Percentiles rank a stretch among this genome's conserved stretches.
These are phyloP conservation scores for Fusarium concolor DNA, from an alignment of 2,329 filamentous ascomycete genomes.

Conservation along the genomic window DNA sequence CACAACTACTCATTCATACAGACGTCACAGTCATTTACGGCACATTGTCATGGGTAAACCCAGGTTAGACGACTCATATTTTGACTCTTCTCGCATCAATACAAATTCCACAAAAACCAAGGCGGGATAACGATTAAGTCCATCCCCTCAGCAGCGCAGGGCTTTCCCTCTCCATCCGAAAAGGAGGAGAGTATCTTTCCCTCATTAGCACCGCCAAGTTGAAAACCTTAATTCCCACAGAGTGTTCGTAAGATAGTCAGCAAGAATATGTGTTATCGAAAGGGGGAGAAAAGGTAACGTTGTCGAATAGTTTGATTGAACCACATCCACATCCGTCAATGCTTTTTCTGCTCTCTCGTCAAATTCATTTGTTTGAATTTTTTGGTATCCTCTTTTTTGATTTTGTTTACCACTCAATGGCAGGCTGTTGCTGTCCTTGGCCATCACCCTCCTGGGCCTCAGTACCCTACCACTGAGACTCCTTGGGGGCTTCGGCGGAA, in stretches of 20 bases:
- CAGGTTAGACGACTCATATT: conserved; percentile 44
- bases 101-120: conserved; percentile 41
- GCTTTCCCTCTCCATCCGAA: conserved; percentile 84
- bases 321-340: conserved; percentile 40
- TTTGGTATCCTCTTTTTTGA: conserved; percentile 38
- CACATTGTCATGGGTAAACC: conserved; percentile 40
- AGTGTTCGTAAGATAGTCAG: conserved; percentile 40
- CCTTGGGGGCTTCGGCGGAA: conserved; percentile 66
- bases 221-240: conserved; percentile 54
- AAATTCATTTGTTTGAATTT: conserved; percentile 30
- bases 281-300: conserved; percentile 34
- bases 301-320: conserved; percentile 45
- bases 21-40: conserved; percentile 6
- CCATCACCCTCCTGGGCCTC: conserved; percentile 30
- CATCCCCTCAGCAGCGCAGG: conserved; percentile 89
- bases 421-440: not conserved
- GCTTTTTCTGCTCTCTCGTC: conserved; percentile 30
- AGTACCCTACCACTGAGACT: conserved; percentile 63
- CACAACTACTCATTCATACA: not conserved
- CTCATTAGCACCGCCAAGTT: conserved; percentile 90
- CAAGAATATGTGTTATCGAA: conserved; percentile 39
- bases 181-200: conserved; percentile 90
- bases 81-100: conserved; percentile 45
- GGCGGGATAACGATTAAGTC: conserved; percentile 89
- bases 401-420: conserved; percentile 36